Base-by-base conservation (phyloP, 1,139 yeast genomes). In the Sugiyamaella grinbergsii region DNA sequence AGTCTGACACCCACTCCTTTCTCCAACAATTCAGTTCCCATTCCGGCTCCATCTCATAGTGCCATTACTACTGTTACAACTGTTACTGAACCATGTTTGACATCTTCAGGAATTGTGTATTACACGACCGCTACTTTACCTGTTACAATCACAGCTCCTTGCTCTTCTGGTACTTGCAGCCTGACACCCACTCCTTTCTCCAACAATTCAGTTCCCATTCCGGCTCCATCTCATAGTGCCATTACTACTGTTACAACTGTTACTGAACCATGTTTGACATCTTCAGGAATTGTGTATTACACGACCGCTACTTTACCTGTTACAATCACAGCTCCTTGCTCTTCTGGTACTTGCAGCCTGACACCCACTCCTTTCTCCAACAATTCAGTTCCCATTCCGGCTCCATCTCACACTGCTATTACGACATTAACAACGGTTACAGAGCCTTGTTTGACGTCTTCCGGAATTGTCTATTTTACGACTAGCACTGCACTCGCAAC, bases 201-300 rank as follows among this genome's bases (percentile, higher is more conserved):
- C 16, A 5, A 6, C 13, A 29, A 10, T 29, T 29, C 33, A 3
- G 13, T 13, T 13, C 33, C 33, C 13, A 11, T 13, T 15, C 11
- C 33, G 11, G n/a, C n/a, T n/a, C n/a, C n/a, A n/a, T 29, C 33
- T 11, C 13, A 29, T 16, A 29, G 16, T 29, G 13, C 33, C 13
- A n/a, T 29, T 7, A 29, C 33, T 8, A 29, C 33, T 7, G 2
- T 29, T 15, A n/a, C 33, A 11, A 32, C 47, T 18, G 41, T 26
- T 40, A 15, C 51, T 22, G 50, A 47, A 24, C 53, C 55, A 15
- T 42, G 48, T 19, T 37, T 34, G 23, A 34, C 47, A n/a, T 38
- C 43, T 18, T 19, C 33, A 3, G 33, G 33, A 8, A 29, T n/a
- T n/a, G 33, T 29, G 13, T n/a, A n/a, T 29, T 29, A 29, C 33